phyloP scores from a whole-genome alignment of 176 grass and related monocot genomes.

The Saccharum spontaneum region DNA sequence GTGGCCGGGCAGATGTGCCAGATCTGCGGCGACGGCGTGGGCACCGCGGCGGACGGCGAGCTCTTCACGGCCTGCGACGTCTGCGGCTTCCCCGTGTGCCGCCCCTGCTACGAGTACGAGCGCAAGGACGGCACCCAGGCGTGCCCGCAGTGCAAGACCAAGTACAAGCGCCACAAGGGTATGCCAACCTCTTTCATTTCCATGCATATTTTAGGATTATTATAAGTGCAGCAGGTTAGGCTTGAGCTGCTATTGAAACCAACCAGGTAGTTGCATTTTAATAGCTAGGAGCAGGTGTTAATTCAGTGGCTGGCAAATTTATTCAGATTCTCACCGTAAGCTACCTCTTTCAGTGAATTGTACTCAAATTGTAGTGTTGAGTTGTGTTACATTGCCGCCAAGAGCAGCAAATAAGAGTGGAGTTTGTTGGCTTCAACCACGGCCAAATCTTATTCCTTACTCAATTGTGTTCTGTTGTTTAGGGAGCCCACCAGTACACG shows the following conservation, averaged over 20 bases:
- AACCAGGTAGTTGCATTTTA: background rate
- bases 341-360: background rate
- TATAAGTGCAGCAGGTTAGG: background rate
- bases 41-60: conserved; percentile 66
- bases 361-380: background rate
- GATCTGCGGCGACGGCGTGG: conserved; percentile 94
- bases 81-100: conserved; percentile 84
- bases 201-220: background rate
- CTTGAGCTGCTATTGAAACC: background rate
- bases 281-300: background rate
- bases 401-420: background rate
- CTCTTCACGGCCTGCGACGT: conserved; percentile 87
- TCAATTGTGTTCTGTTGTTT: background rate
- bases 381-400: background rate
- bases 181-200: conserved; percentile 6
- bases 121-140: conserved; percentile 76
- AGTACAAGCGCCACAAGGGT: conserved; percentile 96
- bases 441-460: background rate
- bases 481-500: conserved; percentile 74
- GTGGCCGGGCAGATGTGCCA: conserved; percentile 65
- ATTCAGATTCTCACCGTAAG: background rate
- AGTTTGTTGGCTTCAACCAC: background rate
- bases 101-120: conserved; percentile 94
- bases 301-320: background rate
- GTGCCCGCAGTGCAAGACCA: conserved; percentile 97